Evolutionary conservation across 83 land plant species (phyloP), one percentile per base, ranked within the genome.

Genomic region (Thuja plicata): DNA sequence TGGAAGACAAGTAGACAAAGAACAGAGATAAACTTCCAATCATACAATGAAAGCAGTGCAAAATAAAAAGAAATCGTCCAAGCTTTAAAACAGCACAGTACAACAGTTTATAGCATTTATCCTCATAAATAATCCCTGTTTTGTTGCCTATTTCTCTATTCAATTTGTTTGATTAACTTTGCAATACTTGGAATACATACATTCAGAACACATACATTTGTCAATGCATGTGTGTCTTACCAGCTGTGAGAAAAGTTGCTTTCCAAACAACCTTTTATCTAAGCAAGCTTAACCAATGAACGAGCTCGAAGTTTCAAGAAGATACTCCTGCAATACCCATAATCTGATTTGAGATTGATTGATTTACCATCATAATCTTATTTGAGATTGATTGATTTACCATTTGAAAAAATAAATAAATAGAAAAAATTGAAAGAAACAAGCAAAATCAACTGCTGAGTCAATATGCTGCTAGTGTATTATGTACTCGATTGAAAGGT

Each of bases 231-330:
- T 70, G 74, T n/a, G 30, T 21, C 74, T 70, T n/a, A 70, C 74
- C 74, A 70, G 55, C 35, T n/a, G 35, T 73, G 77, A 32, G 77
- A 73, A 73, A 73, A 32, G 77, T 73, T 73, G 77, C 77, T 73
- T 73, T 73, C 27, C 37, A 73, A 73, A 73, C 9, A 73, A n/a
- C 35, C 35, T 73, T 32, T 73, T 73, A 2, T 73, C 77, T 73
- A 73, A 73, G 37, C 77, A 2, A 11, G 3, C n/a, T 73, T 73
- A 73, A 73, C 77, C 9, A 73, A 73, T 32, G 77, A 73, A 73
- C 77, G 77, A 8, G 77, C 77, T 73, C 77, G 77, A 73, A 73
- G 77, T 73, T 73, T 73, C 77, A 73, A 34, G 15, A 73, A 73
- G 76, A 71, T 71, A 9, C 32, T 6, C 76, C 76, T 71, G 76